Evolutionary conservation across 1,139 yeast species (phyloP).

Genomic region (Arxiozyma telluris): DNA sequence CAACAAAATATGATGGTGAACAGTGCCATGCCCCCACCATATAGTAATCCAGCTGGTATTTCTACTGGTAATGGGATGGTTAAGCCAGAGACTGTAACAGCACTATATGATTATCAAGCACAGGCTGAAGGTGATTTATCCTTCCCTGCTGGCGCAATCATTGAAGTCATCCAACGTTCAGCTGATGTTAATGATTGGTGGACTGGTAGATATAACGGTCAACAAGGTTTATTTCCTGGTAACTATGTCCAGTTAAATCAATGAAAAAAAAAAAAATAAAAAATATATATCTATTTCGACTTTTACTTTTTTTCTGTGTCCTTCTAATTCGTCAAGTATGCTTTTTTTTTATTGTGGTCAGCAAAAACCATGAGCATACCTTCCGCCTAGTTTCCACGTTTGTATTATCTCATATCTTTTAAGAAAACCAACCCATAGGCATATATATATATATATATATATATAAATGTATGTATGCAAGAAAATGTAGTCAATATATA

Average conservation of each 20-base stretch:
- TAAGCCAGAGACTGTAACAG: constrained; percentile 55
- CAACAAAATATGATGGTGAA: constrained; percentile 9
- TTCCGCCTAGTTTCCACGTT: too few relatives aligned
- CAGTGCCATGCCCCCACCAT: constrained; percentile 15
- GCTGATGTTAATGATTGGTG: constrained; percentile 93
- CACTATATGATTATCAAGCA: constrained; percentile 68
- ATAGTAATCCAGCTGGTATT: constrained; percentile 11
- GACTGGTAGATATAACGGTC: constrained; percentile 88
- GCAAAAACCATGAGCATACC: background rate
- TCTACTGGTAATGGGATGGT: constrained; percentile 16
- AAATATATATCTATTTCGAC: background rate
- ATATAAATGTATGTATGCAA: too few relatives aligned
- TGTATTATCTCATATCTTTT: too few relatives aligned
- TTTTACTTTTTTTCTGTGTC: background rate
- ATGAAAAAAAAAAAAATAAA: background rate
- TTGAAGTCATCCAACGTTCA: constrained; percentile 74
- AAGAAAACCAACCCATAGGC: too few relatives aligned
- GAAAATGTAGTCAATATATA: too few relatives aligned
- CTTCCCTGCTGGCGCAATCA: constrained; percentile 79
- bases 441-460: too few relatives aligned
- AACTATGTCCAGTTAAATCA: constrained; percentile 72
- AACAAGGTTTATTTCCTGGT: constrained; percentile 89
- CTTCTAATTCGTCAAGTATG: background rate
- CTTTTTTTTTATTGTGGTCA: too few relatives aligned
- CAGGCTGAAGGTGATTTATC: constrained; percentile 86